Percentiles rank a stretch among this genome's conserved stretches.
Conservation (phyloP, 2,329 filamentous ascomycete species). For the Elsinoe batatas region DNA sequence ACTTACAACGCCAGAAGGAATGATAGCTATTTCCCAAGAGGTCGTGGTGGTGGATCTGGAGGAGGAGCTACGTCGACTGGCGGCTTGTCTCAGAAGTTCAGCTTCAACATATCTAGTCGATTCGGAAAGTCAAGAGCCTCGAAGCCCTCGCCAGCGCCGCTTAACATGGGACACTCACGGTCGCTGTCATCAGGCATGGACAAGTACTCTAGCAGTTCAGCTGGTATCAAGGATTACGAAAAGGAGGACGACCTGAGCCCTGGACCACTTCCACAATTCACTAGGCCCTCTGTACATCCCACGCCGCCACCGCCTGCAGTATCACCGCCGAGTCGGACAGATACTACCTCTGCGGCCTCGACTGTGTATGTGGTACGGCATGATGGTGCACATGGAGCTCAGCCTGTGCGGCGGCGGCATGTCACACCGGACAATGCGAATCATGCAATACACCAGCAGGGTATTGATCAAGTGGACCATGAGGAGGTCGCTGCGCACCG, state of each 20-base stretch:
- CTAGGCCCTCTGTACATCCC: not conserved
- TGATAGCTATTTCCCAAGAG: slow-evolving; percentile 15
- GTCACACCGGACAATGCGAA: slow-evolving; percentile 5
- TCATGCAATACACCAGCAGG: slow-evolving; percentile 13
- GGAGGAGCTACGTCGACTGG: slow-evolving; percentile 15
- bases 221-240: slow-evolving; percentile 5
- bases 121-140: slow-evolving; percentile 18
- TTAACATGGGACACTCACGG: not conserved
- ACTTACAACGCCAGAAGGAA: slow-evolving; percentile 27
- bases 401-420: slow-evolving; percentile 24
- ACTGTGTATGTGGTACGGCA: slow-evolving; percentile 56
- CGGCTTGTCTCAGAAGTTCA: slow-evolving; percentile 17
- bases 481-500: slow-evolving; percentile 17
- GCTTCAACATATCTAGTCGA: slow-evolving; percentile 19
- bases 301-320: slow-evolving; percentile 25
- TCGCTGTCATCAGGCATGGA: slow-evolving; percentile 7
- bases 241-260: slow-evolving; percentile 15
- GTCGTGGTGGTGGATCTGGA: slow-evolving; percentile 27
- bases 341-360: slow-evolving; percentile 52
- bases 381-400: slow-evolving; percentile 43
- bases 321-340: slow-evolving; percentile 50
- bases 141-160: not conserved
- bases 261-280: not conserved
- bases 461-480: slow-evolving; percentile 21
- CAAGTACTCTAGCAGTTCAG: not conserved